Percentiles rank a stretch among this genome's conserved stretches.
These are phyloP conservation scores for Madurella fahalii DNA, from an alignment of 2,329 filamentous ascomycete genomes.

Conservation along the genomic window DNA sequence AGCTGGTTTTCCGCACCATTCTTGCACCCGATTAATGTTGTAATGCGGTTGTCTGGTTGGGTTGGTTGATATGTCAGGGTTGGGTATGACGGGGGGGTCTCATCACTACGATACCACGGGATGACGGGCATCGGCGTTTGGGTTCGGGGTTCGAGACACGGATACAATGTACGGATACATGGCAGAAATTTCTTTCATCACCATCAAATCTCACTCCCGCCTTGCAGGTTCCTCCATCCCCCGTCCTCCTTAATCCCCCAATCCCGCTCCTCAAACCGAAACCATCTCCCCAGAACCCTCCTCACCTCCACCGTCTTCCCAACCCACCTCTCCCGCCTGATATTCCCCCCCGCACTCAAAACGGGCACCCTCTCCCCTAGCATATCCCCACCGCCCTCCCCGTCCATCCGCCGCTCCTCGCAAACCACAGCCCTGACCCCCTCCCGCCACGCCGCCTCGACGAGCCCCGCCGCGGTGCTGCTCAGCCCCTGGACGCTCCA, in stretches of 20 bases:
- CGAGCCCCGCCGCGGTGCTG: constrained; percentile 56
- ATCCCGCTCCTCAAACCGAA: constrained; percentile 40
- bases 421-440: constrained; percentile 44
- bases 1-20: constrained; percentile 7
- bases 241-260: background rate
- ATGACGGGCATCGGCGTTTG: constrained; percentile 8
- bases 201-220: background rate
- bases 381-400: constrained; percentile 33
- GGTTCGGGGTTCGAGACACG: background rate
- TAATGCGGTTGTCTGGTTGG: constrained; percentile 23
- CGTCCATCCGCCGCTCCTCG: constrained; percentile 29
- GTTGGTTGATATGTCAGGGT: constrained; percentile 10
- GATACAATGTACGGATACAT: constrained; percentile 3
- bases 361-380: constrained; percentile 38
- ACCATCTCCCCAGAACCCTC: constrained; percentile 63
- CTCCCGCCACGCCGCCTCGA: constrained; percentile 54
- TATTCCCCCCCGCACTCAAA: background rate
- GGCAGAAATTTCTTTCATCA: background rate
- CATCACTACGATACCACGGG: constrained; percentile 32
- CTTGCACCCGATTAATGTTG: constrained; percentile 25
- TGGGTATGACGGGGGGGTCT: constrained; percentile 6
- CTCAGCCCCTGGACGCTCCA: constrained; percentile 73
- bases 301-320: constrained; percentile 56
- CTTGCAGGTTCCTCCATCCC: background rate
- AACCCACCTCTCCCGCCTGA: constrained; percentile 38